phyloP scores from a whole-genome alignment of 148 eudicot species.

The Rhododendron ferrugineum region DNA sequence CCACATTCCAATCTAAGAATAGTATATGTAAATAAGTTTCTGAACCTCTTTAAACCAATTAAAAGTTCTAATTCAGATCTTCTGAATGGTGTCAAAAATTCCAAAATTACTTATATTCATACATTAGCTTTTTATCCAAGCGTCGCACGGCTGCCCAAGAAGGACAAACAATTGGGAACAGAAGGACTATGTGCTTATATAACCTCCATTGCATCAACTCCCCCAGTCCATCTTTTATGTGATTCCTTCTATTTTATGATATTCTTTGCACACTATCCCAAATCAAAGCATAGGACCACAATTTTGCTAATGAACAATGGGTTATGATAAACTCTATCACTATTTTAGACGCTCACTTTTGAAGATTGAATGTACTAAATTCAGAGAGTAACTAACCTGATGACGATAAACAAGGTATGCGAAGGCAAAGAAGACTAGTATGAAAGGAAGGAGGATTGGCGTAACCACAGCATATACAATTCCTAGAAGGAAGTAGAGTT shows the following conservation, averaged over 20 bases:
- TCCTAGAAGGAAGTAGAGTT: slow-evolving; percentile 86
- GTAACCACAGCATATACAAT: slow-evolving; percentile 91
- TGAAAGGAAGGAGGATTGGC: slow-evolving; percentile 84
- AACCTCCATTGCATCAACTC: not conserved
- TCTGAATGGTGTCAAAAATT: not conserved
- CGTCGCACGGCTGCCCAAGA: not conserved
- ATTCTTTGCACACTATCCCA: not conserved
- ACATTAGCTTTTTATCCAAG: not conserved
- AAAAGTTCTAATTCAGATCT: not conserved
- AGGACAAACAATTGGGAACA: not conserved
- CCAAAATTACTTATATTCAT: not conserved
- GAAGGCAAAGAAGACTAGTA: slow-evolving; percentile 76
- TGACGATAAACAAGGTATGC: slow-evolving; percentile 93
- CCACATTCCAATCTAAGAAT: not conserved
- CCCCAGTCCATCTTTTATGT: not conserved
- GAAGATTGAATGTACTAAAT: not conserved
- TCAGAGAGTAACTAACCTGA: slow-evolving; percentile 45
- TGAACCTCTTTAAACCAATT: not conserved
- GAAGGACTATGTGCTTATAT: not conserved
- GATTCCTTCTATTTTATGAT: not conserved
- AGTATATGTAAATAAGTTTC: not conserved
- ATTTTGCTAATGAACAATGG: not conserved
- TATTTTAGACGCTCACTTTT: not conserved
- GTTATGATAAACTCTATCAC: no score
- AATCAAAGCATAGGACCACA: not conserved